These are phyloP conservation scores for Plasmodium fragile DNA, from an alignment of 169 alveolate genomes.

Conservation along the genomic window DNA sequence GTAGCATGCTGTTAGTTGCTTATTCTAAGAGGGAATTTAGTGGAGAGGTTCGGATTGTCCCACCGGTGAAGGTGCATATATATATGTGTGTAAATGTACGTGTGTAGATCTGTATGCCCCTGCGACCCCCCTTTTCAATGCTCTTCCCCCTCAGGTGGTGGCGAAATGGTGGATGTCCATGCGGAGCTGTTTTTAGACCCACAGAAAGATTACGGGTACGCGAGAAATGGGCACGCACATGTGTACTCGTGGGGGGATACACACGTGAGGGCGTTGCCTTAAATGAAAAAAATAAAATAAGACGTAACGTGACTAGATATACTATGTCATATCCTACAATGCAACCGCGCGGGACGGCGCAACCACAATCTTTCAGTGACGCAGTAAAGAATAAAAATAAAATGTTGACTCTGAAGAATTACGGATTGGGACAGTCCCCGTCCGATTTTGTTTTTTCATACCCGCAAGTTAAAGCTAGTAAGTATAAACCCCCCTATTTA, in stretches of 20 bases:
- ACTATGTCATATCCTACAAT: background rate
- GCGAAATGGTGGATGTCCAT: background rate
- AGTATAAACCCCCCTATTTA: background rate
- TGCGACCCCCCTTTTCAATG: background rate
- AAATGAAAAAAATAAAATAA: background rate
- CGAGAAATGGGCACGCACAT: background rate
- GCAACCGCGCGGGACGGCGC: background rate
- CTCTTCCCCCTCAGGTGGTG: constrained; percentile 7
- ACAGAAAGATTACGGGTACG: constrained; percentile 50
- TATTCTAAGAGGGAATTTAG: background rate
- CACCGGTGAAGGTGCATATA: background rate
- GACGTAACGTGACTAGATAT: background rate
- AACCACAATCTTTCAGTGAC: constrained; percentile 21
- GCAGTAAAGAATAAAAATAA: constrained; percentile 62
- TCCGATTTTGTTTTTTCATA: constrained; percentile 59
- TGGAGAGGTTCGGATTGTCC: background rate
- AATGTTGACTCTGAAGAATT: constrained; percentile 49
- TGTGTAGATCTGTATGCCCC: background rate
- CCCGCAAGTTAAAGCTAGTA: constrained; percentile 68
- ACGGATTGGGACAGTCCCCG: constrained; percentile 35
- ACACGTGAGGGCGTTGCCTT: background rate
- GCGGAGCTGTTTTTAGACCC: constrained; percentile 42
- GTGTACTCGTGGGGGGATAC: background rate
- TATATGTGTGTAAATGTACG: background rate
- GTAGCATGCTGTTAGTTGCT: background rate